Evolutionary conservation across 306 rosid genomes (phyloP), one percentile per base, ranked within the genome.

Genomic region (Vachellia collinsii): DNA sequence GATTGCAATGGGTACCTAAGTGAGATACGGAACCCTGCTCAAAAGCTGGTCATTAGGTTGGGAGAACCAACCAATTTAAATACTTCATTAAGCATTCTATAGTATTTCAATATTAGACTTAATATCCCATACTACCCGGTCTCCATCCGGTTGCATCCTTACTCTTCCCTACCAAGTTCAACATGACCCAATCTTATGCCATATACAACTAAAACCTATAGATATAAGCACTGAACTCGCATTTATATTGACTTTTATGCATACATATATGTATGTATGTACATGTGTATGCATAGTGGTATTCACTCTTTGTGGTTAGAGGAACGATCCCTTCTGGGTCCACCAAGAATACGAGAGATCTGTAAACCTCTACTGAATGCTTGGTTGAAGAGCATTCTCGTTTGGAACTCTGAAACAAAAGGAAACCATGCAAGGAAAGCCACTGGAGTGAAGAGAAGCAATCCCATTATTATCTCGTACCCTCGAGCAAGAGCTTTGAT

Each of bases 361-460:
- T 95, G 98, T 70, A 95, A 73, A 82, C 99, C 99, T 88, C 99
- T 86, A 41, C 99, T 95, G 92, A 95, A 91, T 56, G 99, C 99
- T 86, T 93, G 98, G 89, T 95, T 95, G 94, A 95, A 95, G 38
- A 95, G 86, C 98, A 95, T 95, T 82, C 99, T 79, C 0, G 99
- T 91, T 79, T 95, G 99, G 77, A 95, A 95, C 79, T 95, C 99
- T 0, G 99, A 95, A 75, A 95, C 99, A 74, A 93, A 93, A 25
- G 99, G 98, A 67, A 95, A 95, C 99, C 99, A 95, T 16, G 99
- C 98, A 89, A 95, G 87, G 91, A 91, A 90, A 39, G 99, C 99
- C 38, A 95, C 92, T 19, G 99, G 99, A 4, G 93, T 89, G 87
- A 91, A 93, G 70, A 95, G 90, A 79, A 95, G 92, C 91, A 93